Percentiles rank a stretch among this genome's conserved stretches.
Evolutionary conservation across 768 basidiomycete species (phyloP).

Genomic region (Mycena belliarum): DNA sequence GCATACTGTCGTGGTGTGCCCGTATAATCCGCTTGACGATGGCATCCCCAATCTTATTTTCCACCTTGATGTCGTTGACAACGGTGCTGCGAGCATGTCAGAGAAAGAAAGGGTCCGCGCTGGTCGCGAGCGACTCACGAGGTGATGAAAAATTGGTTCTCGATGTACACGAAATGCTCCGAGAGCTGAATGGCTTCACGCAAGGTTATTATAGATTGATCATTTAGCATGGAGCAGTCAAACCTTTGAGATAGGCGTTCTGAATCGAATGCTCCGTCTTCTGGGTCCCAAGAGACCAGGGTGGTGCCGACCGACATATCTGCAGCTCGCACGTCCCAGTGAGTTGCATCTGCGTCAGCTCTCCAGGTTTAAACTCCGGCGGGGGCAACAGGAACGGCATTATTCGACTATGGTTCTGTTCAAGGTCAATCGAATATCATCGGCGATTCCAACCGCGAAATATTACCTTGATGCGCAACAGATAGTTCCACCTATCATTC

Average conservation of each 20-base stretch:
- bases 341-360: constrained; percentile 76
- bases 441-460: constrained; percentile 17
- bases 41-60: constrained; percentile 94
- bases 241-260: constrained; percentile 90
- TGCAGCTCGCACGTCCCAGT: constrained; percentile 97
- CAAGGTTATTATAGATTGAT: neutral
- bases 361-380: constrained; percentile 83
- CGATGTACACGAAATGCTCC: constrained; percentile 98
- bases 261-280: constrained; percentile 91
- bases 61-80: constrained; percentile 81
- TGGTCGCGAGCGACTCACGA: constrained; percentile 63
- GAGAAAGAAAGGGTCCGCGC: neutral
- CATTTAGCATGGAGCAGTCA: neutral
- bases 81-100: constrained; percentile 55
- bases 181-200: constrained; percentile 82
- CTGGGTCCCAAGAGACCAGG: constrained; percentile 95
- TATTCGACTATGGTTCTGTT: constrained; percentile 81
- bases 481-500: constrained; percentile 82
- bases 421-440: neutral
- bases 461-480: constrained; percentile 86
- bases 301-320: constrained; percentile 91
- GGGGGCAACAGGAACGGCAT: constrained; percentile 96
- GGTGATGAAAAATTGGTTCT: constrained; percentile 91
- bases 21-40: constrained; percentile 88
- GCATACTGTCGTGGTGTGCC: constrained; percentile 76